phyloP scores from a whole-genome alignment of 2,329 filamentous ascomycete genomes.

The Pyrenophora seminiperda region DNA sequence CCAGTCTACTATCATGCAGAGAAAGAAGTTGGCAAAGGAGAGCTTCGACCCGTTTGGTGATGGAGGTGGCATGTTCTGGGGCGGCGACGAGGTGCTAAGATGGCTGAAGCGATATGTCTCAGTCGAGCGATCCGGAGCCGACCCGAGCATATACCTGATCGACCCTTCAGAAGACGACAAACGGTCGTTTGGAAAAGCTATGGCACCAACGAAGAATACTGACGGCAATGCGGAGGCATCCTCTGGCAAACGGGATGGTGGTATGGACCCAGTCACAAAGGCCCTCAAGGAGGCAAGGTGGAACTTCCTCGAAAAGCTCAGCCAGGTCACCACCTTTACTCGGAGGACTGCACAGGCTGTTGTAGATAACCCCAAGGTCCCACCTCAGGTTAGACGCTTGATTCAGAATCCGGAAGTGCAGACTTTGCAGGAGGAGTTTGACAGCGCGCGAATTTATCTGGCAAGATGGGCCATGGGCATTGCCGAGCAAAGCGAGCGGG shows the following conservation, averaged over 20 bases:
- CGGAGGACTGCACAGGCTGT: constrained; percentile 89
- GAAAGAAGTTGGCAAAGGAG: constrained; percentile 82
- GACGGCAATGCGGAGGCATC: constrained; percentile 34
- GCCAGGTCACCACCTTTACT: constrained; percentile 96
- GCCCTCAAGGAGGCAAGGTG: constrained; percentile 93
- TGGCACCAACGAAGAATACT: constrained; percentile 46
- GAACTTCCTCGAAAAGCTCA: constrained; percentile 96
- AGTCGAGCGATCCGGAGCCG: constrained; percentile 81
- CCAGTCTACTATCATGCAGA: constrained; percentile 90
- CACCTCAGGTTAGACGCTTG: constrained; percentile 82
- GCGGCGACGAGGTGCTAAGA: constrained; percentile 89
- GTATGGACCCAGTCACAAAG: constrained; percentile 92
- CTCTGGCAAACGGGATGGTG: constrained; percentile 62
- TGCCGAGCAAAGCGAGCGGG: constrained; percentile 91
- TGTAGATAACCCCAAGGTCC: constrained; percentile 86
- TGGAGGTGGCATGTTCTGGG: constrained; percentile 91
- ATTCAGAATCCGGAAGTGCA: constrained; percentile 93
- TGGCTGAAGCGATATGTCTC: constrained; percentile 86
- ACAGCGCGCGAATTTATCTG: constrained; percentile 91
- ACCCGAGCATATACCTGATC: constrained; percentile 88
- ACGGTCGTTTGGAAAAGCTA: constrained; percentile 73
- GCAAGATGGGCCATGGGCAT: constrained; percentile 99
- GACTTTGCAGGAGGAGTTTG: constrained; percentile 94
- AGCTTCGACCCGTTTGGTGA: constrained; percentile 90
- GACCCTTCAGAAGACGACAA: constrained; percentile 87